Base-by-base conservation (phyloP, 331 rosid species). In the Phaseolus coccineus region DNA sequence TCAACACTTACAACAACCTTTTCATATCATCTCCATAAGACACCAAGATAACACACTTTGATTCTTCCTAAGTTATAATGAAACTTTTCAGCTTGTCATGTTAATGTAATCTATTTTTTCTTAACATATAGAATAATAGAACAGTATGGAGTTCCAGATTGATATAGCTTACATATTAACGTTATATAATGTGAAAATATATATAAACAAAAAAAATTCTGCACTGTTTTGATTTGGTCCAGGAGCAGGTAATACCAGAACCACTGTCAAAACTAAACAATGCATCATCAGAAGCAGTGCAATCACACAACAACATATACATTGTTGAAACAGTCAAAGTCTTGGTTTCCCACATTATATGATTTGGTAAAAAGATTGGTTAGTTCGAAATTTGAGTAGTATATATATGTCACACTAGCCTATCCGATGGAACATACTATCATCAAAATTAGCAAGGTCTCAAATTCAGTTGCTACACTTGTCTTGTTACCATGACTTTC, bases 191-290 rank as follows among this genome's bases (percentile, higher is more conserved):
- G 27, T 8, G 40, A 50, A 62, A 35, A 51, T 22, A 50, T 22
- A 50, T 3, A 4, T 39, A 42, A 70, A 8, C 31, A 67, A 73
- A 40, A 39, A 4, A 8, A 71, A 33, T 48, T n/a, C 10, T 50
- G 19, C 69, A 74, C 51, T 71, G 74, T 67, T 74, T 74, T 72
- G 75, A 81, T 77, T 73, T 6, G 13, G 88, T 84, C 77, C 22
- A 40, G 51, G 89, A 86, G 93, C 90, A 92, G 97, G 92, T 92
- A 86, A 75, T 19, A 79, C 88, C 88, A 68, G 80, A 90, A 89
- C 28, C 87, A 83, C 80, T 44, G 27, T 53, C 74, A 74, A 67
- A 80, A 88, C 83, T 52, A 12, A 74, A 71, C 66, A 76, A 51
- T 22, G 25, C 22, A 28, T 58, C 81, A 80, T 74, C 77, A 85